Percentiles rank a stretch among this genome's conserved stretches.
Evolutionary conservation across 192 early-diverging fungal species (phyloP).

Genomic region (Coemansia sp.): DNA sequence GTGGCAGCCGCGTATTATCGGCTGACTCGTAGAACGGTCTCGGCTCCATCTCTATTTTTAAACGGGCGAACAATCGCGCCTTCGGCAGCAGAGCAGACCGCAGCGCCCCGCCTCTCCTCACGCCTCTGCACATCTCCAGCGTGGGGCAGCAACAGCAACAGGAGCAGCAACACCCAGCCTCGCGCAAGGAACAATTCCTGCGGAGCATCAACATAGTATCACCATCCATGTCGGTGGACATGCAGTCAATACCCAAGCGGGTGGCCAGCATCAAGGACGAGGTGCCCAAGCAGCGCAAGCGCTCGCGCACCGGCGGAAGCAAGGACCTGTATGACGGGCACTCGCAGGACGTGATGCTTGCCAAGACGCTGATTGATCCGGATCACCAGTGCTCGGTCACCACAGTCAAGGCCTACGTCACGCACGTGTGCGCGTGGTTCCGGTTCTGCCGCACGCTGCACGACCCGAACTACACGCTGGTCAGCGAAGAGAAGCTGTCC

Average conservation of each 20-base stretch:
- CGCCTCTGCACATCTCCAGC: background rate
- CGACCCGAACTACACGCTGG: conserved; percentile 52
- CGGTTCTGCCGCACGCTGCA: conserved; percentile 54
- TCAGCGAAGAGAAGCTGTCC: conserved; percentile 54
- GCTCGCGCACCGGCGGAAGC: conserved; percentile 53
- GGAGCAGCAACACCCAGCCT: background rate
- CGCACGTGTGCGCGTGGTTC: conserved; percentile 56
- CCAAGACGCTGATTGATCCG: conserved; percentile 56
- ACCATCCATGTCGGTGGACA: conserved; percentile 18
- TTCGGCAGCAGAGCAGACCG: background rate
- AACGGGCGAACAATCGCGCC: background rate
- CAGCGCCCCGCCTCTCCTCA: background rate
- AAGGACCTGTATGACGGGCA: conserved; percentile 57
- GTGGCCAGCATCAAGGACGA: conserved; percentile 28
- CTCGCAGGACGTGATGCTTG: conserved; percentile 56
- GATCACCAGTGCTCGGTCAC: conserved; percentile 58
- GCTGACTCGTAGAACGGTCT: conserved; percentile 9
- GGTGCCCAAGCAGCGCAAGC: conserved; percentile 54
- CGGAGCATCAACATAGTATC: too few relatives aligned
- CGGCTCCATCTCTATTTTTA: background rate
- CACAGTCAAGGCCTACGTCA: conserved; percentile 55
- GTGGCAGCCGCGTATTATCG: conserved; percentile 12
- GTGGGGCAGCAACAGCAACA: conserved; percentile 1
- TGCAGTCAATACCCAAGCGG: conserved; percentile 28
- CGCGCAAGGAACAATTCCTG: background rate